Evolutionary conservation across 140 eudicot genomes (phyloP), one percentile per base, ranked within the genome.

Genomic region (Ambrosia hybrid): DNA sequence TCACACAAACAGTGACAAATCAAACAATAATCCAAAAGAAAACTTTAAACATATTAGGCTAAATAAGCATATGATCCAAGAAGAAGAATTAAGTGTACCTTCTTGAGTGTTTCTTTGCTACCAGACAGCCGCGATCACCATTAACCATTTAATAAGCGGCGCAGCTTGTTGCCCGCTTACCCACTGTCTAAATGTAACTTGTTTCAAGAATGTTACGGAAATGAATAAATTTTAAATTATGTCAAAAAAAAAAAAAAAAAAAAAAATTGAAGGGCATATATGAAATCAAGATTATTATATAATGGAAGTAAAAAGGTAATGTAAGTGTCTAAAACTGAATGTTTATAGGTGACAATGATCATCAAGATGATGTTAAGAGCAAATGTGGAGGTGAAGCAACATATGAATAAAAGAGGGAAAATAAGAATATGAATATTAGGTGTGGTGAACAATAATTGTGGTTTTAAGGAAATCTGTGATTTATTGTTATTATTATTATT

Each of bases 401-500:
- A 43, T 49, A 7, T 60, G 34, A 59, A 70, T 61, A 15, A 39
- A 64, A 15, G 13, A 34, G 63, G 70, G 62, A 4, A 7, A 61
- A 56, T 38, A 65, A 2, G 64, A 37, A 57, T 36, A 33, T 41
- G 59, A 67, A 56, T 9, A 49, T 68, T 68, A 68, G 65, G 75
- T 69, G 9, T 14, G 53, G 57, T 73, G 79, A 73, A 16, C 67
- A 79, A 73, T 73, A 79, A 79, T 79, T 73, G 83, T 51, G 39
- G 83, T 67, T 67, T 41, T 60, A 79, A 79, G 79, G 59, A 79
- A 79, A 79, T 72, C 33, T 66, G 79, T 65, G 83, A 78, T 66
- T 15, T 55, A 30, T 30, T 30, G 2, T 30, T 30, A 30, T 30
- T 30, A 30, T 30, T 30, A 30, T 30, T 30, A 30, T 30, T 30